Base-by-base conservation (phyloP, 306 rosid species). In the Trifolium dubium region DNA sequence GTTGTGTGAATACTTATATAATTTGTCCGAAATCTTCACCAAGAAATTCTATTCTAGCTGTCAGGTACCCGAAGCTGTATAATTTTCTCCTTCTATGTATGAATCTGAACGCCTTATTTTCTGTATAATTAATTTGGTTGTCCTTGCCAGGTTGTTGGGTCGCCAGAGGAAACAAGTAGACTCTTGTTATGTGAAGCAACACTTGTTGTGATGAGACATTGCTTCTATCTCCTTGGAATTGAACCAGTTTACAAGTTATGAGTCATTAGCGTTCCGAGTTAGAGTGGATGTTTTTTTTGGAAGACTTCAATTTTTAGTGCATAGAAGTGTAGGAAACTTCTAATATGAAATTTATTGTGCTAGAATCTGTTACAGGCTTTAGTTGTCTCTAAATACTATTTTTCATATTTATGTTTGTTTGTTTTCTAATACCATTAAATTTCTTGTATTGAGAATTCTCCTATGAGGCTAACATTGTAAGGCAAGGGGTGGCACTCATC, bases 201-300 rank as follows among this genome's bases (percentile, higher is more conserved):
- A 0, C 90, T 90, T 69, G 75, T 47, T 18, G 97, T 93, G 84
- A 93, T 91, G 93, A 85, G 97, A 28, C 86, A 88, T 61, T 91
- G 97, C 84, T 93, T 90, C 67, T 4, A 91, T 78, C 88, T 93
- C 29, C 93, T 91, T 0, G 98, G 98, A 37, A 91, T 93, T 17
- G 89, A 69, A 30, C 96, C 97, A 34, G 96, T 93, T 65, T 82
- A 89, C 91, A 93, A 85, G 92, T 85, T 90, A 77, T 90, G 75
- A 73, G 9, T 69, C 31, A 37, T 65, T 19, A 23, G 23, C 0
- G 23, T 23, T 0, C 0, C 23, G 23, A 23, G 23, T 23, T 23
- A 0, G 23, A 23, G 23, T 23, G 0, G 1, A 23, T 0, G 23
- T 23, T 23, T 23, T 23, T 23, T 23, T 23, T 23, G 23, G 23